These are phyloP conservation scores for Lizonia empirigonia DNA, from an alignment of 2,329 filamentous ascomycete genomes.

Conservation along the genomic window DNA sequence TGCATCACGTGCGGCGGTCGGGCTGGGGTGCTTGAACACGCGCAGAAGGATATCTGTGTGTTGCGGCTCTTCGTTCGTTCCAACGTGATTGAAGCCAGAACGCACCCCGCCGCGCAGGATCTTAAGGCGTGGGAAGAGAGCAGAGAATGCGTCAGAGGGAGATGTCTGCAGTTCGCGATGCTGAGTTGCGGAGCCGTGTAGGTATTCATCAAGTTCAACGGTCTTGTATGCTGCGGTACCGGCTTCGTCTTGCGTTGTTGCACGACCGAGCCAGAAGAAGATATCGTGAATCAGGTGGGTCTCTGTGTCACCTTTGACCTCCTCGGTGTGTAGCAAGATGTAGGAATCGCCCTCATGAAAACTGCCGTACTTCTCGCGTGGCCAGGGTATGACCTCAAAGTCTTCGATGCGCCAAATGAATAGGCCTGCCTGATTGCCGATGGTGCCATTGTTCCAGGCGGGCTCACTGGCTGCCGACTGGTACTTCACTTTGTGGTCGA, in stretches of 20 bases:
- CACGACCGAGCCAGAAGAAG: conserved; percentile 71
- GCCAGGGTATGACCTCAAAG: conserved; percentile 68
- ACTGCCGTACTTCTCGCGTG: conserved; percentile 60
- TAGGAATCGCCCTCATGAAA: conserved; percentile 74
- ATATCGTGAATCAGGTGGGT: conserved; percentile 59
- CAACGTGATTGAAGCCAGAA: conserved; percentile 69
- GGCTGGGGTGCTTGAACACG: conserved; percentile 63
- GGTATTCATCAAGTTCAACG: conserved; percentile 71
- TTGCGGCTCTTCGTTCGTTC: conserved; percentile 51
- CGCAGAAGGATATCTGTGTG: conserved; percentile 62
- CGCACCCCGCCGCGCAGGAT: conserved; percentile 66
- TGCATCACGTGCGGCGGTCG: conserved; percentile 54
- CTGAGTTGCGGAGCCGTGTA: conserved; percentile 66
- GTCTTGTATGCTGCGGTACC: conserved; percentile 74
- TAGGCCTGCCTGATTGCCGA: conserved; percentile 62
- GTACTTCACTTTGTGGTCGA: conserved; percentile 72
- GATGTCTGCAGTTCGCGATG: conserved; percentile 67
- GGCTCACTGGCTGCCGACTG: conserved; percentile 68
- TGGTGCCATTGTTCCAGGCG: conserved; percentile 66
- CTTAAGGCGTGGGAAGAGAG: conserved; percentile 65
- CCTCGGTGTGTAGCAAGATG: conserved; percentile 66
- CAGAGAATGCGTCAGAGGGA: conserved; percentile 65
- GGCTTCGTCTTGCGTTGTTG: conserved; percentile 71
- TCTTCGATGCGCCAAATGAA: conserved; percentile 70
- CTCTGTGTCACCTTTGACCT: conserved; percentile 48